Conservation (phyloP, 768 basidiomycete species). For the Rhizopogon roseolus region DNA sequence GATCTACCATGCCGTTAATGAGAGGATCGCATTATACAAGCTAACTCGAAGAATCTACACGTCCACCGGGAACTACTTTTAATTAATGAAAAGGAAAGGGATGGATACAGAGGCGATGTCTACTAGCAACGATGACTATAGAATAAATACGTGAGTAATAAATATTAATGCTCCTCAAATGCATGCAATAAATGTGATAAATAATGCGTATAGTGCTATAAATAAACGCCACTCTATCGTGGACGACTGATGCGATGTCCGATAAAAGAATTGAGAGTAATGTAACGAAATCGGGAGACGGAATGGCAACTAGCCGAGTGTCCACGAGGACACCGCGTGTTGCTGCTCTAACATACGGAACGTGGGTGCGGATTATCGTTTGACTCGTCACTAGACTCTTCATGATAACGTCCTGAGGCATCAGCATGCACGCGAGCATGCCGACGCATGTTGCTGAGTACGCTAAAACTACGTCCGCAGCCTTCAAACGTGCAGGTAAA, state of each 20-base stretch:
- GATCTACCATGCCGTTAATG: too few species aligned
- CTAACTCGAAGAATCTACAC: neutral
- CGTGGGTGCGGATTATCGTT: conserved; percentile 29
- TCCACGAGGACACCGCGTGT: neutral
- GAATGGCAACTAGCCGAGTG: neutral
- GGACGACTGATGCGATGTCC: conserved; percentile 13
- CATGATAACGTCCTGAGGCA: conserved; percentile 26
- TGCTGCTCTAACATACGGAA: conserved; percentile 9
- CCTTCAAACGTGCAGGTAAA: conserved; percentile 70
- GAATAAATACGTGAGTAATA: neutral
- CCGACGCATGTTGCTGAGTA: conserved; percentile 85
- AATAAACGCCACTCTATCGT: neutral
- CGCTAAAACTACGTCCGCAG: conserved; percentile 80
- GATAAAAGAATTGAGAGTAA: neutral
- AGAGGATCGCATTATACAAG: neutral
- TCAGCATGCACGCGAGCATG: conserved; percentile 70
- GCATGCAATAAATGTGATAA: conserved; percentile 10
- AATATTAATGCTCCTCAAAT: neutral
- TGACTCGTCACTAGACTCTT: conserved; percentile 42
- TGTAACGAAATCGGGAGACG: neutral
- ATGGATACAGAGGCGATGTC: neutral
- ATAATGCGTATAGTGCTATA: conserved; percentile 7
- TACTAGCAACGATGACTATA: neutral
- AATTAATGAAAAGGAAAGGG: neutral
- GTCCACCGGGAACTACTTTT: neutral